Conservation (phyloP, 345 rosid genomes). For the Heritiera fomes region DNA sequence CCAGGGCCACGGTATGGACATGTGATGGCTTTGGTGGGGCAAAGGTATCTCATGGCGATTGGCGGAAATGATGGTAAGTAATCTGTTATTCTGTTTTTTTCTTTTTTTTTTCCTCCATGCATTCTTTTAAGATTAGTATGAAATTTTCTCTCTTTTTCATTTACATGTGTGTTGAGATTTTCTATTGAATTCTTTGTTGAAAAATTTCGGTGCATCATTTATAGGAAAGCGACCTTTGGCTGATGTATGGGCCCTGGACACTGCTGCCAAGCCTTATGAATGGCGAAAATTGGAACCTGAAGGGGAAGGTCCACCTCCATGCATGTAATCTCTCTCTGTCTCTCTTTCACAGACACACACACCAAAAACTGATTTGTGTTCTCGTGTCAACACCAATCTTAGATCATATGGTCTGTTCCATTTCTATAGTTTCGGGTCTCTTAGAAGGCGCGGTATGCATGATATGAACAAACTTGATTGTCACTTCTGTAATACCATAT, state of each 20-base stretch:
- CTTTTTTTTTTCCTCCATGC: no score
- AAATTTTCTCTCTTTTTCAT: neutral
- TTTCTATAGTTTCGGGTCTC: constrained; percentile 3
- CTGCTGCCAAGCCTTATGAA: constrained; percentile 99
- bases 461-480: neutral
- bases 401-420: neutral
- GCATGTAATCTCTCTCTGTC: constrained; percentile 67
- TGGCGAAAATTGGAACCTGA: constrained; percentile 99
- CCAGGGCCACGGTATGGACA: constrained; percentile 99
- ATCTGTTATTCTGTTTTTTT: constrained; percentile 12
- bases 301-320: constrained; percentile 99
- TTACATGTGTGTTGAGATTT: neutral
- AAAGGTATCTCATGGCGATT: constrained; percentile 98
- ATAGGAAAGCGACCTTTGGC: constrained; percentile 95
- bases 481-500: neutral
- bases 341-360: neutral
- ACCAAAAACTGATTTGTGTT: neutral
- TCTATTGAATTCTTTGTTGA: constrained; percentile 13
- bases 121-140: neutral
- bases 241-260: constrained; percentile 99
- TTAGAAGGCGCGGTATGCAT: neutral
- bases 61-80: constrained; percentile 97
- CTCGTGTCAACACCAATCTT: neutral
- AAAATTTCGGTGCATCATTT: constrained; percentile 24
- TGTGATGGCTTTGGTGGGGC: constrained; percentile 99